These are phyloP conservation scores for Paracamarosporium sp. DNA, from an alignment of 2,329 filamentous ascomycete species.

Conservation along the genomic window DNA sequence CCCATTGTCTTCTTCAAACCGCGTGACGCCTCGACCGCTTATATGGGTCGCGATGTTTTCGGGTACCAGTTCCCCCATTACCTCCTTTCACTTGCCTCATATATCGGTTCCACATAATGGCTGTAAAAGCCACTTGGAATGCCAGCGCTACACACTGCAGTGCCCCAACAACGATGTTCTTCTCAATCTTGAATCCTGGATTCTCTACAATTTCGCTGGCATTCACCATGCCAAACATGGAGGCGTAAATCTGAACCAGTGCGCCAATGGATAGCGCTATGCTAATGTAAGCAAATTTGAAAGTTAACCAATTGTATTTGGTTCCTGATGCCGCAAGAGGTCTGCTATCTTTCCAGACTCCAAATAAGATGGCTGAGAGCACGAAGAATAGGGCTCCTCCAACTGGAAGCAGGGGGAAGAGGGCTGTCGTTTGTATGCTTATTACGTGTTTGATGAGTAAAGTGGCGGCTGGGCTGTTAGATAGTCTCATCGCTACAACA, in stretches of 20 bases:
- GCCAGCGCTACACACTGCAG: not conserved
- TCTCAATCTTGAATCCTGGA: not conserved
- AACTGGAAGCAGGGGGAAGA: not conserved
- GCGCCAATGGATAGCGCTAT: not conserved
- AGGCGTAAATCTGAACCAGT: not conserved
- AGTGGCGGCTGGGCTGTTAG: not conserved
- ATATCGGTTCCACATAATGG: not conserved
- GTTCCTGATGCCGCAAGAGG: not conserved
- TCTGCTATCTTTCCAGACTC: too few species aligned
- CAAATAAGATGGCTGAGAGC: not conserved
- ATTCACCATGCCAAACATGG: not conserved
- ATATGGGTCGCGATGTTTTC: too few species aligned
- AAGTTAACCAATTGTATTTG: not conserved
- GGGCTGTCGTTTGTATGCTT: not conserved
- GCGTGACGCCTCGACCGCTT: too few species aligned
- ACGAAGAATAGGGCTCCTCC: not conserved
- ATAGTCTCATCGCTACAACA: too few species aligned
- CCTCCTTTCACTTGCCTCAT: too few species aligned
- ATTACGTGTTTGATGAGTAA: not conserved
- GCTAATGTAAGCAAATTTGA: not conserved
- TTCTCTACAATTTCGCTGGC: not conserved
- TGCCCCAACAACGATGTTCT: not conserved
- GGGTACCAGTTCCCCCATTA: too few species aligned
- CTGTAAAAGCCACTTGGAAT: not conserved
- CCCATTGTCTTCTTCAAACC: too few species aligned